A percentile compares a stretch with the other conserved stretches of the same genome.
Evolutionary conservation across 2,329 filamentous ascomycete species (phyloP).

Genomic region (Curvularia sp.): DNA sequence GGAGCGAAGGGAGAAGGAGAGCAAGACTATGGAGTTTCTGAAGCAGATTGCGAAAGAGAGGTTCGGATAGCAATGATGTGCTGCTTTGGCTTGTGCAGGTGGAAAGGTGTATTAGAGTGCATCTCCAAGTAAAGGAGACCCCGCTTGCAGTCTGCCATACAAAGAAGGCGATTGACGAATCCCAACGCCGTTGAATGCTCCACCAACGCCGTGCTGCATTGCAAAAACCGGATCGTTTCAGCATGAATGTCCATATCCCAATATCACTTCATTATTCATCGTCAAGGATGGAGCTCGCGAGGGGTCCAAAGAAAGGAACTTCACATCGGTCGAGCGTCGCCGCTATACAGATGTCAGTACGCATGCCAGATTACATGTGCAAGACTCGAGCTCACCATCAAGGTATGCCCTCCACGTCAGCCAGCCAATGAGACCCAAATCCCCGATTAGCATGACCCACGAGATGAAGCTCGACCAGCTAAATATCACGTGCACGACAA

Average conservation of each 20-base stretch:
- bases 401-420: conserved; percentile 81
- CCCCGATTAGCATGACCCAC: conserved; percentile 80
- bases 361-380: not conserved
- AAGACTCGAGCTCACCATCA: conserved; percentile 67
- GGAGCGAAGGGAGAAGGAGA: conserved; percentile 77
- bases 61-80: conserved; percentile 52
- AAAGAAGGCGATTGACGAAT: not conserved
- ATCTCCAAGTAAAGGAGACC: not conserved
- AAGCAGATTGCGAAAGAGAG: conserved; percentile 78
- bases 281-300: conserved; percentile 90
- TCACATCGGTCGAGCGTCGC: conserved; percentile 75
- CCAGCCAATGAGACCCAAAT: conserved; percentile 78
- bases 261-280: conserved; percentile 68
- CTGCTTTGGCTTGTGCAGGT: not conserved
- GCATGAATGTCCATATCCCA: not conserved
- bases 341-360: conserved; percentile 53
- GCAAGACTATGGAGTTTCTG: conserved; percentile 82
- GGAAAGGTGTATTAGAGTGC: not conserved
- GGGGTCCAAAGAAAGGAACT: conserved; percentile 81
- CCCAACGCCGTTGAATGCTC: conserved; percentile 16
- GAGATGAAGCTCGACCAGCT: conserved; percentile 84
- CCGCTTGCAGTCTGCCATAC: not conserved
- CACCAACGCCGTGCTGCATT: conserved; percentile 20
- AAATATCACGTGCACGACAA: conserved; percentile 80
- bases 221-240: not conserved